These are phyloP conservation scores for Furcasterigmium furcatum DNA, from an alignment of 2,329 filamentous ascomycete genomes.

Conservation along the genomic window DNA sequence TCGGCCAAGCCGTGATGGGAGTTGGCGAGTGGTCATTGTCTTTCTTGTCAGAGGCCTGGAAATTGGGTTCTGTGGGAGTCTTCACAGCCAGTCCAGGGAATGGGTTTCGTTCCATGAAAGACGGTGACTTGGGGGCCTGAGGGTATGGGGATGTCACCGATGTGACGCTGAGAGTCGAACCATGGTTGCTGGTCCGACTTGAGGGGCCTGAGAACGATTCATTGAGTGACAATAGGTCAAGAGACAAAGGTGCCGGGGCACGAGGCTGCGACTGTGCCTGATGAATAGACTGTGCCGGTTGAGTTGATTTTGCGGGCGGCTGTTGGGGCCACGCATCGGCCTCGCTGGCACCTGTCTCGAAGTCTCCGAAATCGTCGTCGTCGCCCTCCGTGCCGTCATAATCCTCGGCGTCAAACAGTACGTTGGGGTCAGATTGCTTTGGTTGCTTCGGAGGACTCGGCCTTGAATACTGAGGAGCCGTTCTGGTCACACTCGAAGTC, in stretches of 20 bases:
- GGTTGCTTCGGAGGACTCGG: conserved; percentile 5
- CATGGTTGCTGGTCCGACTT: conserved; percentile 24
- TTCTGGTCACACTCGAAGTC: no score
- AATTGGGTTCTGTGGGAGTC: conserved; percentile 31
- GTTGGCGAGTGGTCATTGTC: conserved; percentile 29
- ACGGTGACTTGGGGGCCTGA: conserved; percentile 47
- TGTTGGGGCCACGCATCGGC: conserved; percentile 7
- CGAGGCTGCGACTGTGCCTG: neutral
- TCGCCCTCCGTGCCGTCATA: conserved; percentile 39
- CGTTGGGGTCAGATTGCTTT: conserved; percentile 38
- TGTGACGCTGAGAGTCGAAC: conserved; percentile 19
- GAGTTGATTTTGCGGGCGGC: conserved; percentile 3
- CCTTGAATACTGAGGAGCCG: neutral
- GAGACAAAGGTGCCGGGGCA: conserved; percentile 19
- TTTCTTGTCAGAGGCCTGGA: conserved; percentile 24
- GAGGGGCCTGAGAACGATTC: conserved; percentile 21
- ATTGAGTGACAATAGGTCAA: conserved; percentile 39
- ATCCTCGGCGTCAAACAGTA: conserved; percentile 65
- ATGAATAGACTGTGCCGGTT: neutral
- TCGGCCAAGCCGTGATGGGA: conserved; percentile 44
- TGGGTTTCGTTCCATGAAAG: conserved; percentile 50
- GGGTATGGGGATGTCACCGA: conserved; percentile 33
- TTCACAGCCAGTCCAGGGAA: conserved; percentile 46
- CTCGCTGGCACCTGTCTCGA: conserved; percentile 40
- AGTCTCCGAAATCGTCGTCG: conserved; percentile 58